phyloP scores from a whole-genome alignment of 2,329 filamentous ascomycete genomes.

The Paramyrothecium roridum region DNA sequence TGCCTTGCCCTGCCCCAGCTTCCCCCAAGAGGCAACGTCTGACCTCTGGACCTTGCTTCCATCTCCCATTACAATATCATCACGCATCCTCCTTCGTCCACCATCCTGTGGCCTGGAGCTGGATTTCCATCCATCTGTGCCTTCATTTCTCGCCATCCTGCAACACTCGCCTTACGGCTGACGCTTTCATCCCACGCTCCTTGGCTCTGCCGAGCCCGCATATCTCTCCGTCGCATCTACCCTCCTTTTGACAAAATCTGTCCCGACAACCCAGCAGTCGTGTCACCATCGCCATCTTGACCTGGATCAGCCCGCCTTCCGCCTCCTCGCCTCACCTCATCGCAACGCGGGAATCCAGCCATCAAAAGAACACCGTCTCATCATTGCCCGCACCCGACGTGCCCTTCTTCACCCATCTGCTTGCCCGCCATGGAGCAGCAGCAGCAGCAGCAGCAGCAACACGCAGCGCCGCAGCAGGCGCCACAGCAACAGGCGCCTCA shows the following conservation, averaged over 20 bases:
- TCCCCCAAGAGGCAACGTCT: background rate
- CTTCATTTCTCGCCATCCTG: conserved; percentile 36
- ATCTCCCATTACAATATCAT: conserved; percentile 4
- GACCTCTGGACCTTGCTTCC: conserved; percentile 10
- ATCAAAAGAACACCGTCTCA: conserved; percentile 9
- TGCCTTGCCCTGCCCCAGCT: background rate
- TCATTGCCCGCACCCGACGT: conserved; percentile 36
- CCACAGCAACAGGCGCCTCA: conserved; percentile 41
- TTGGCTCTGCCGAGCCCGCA: conserved; percentile 30
- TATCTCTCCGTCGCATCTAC: conserved; percentile 23
- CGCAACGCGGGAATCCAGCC: conserved; percentile 4
- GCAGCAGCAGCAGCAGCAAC: conserved; percentile 43
- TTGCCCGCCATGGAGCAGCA: conserved; percentile 57
- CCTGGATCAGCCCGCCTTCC: conserved; percentile 7
- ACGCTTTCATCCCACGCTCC: conserved; percentile 32
- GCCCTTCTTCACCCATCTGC: conserved; percentile 40
- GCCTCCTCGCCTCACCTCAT: conserved; percentile 11
- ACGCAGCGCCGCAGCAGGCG: conserved; percentile 51
- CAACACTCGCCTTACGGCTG: conserved; percentile 31
- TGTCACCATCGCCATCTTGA: conserved; percentile 6
- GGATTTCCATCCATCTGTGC: conserved; percentile 35
- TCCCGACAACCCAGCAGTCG: conserved; percentile 25
- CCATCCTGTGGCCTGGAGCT: conserved; percentile 25
- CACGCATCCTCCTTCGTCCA: conserved; percentile 22
- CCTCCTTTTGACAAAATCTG: conserved; percentile 34